Evolutionary conservation across 805 yeast genomes (phyloP).

Genomic region (Candida maris): DNA sequence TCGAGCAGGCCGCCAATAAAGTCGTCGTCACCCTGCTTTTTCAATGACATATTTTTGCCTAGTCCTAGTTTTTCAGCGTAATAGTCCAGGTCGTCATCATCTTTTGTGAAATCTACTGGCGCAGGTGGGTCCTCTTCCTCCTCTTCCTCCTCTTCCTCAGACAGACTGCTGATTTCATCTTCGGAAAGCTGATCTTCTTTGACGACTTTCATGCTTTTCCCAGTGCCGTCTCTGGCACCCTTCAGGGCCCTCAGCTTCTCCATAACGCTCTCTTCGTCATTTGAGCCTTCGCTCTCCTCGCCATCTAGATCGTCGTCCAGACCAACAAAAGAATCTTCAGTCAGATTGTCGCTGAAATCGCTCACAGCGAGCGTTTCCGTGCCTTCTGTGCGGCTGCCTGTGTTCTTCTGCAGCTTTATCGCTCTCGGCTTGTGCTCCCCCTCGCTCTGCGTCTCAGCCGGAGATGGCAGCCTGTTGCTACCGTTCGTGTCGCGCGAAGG

Average conservation of each 20-base stretch:
- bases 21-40: constrained; percentile 62
- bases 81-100: constrained; percentile 75
- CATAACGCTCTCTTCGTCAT: constrained; percentile 26
- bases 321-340: too few species aligned
- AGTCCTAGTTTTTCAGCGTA: constrained; percentile 81
- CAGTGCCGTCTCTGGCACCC: constrained; percentile 23
- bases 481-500: constrained; percentile 9
- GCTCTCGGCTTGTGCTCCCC: too few species aligned
- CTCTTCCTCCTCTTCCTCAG: neutral
- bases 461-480: too few species aligned
- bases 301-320: neutral
- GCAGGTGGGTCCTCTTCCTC: constrained; percentile 5
- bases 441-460: too few species aligned
- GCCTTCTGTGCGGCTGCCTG: too few species aligned
- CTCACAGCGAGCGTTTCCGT: too few species aligned
- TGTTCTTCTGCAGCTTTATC: too few species aligned
- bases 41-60: constrained; percentile 49
- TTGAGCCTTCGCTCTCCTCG: constrained; percentile 11
- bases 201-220: constrained; percentile 30
- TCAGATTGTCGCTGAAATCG: too few species aligned
- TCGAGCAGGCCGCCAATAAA: constrained; percentile 79
- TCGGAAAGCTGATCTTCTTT: constrained; percentile 26
- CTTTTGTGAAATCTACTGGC: constrained; percentile 34
- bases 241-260: constrained; percentile 21
- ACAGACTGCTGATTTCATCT: constrained; percentile 16